Conservation (phyloP, 306 rosid species). For the Psophocarpus tetragonolobus region DNA sequence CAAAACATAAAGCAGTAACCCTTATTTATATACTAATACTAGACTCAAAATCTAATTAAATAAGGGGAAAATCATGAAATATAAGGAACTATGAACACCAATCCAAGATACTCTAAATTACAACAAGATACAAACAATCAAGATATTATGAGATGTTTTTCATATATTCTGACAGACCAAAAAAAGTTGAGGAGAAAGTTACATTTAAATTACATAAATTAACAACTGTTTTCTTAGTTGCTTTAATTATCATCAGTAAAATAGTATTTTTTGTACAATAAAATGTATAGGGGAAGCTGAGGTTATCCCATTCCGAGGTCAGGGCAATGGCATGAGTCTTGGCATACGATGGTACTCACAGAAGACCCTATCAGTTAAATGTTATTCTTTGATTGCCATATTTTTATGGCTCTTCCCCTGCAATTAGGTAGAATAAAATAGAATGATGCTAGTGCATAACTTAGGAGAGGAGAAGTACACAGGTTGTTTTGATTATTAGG, state of each 20-base stretch:
- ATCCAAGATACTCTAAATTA: not conserved
- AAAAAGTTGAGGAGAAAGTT: not conserved
- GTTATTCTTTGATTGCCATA: not conserved
- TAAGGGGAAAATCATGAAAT: not conserved
- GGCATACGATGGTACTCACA: not conserved
- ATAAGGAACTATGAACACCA: not conserved
- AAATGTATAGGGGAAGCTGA: not conserved
- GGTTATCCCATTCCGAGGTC: constrained; percentile 12
- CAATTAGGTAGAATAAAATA: constrained; percentile 1
- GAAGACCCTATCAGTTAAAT: not conserved
- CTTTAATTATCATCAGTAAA: not conserved
- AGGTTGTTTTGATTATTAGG: not conserved
- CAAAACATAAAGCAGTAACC: not conserved
- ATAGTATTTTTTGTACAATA: not conserved
- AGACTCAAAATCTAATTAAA: not conserved
- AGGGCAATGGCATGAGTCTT: constrained; percentile 9
- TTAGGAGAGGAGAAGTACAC: not conserved
- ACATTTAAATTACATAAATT: not conserved
- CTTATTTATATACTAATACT: not conserved
- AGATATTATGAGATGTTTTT: not conserved
- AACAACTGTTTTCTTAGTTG: not conserved
- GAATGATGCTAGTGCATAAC: not conserved
- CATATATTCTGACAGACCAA: not conserved
- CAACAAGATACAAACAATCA: not conserved
- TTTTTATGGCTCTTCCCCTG: not conserved